Base-by-base conservation (phyloP, 106 monocot species). In the Iris macrosiphon region DNA sequence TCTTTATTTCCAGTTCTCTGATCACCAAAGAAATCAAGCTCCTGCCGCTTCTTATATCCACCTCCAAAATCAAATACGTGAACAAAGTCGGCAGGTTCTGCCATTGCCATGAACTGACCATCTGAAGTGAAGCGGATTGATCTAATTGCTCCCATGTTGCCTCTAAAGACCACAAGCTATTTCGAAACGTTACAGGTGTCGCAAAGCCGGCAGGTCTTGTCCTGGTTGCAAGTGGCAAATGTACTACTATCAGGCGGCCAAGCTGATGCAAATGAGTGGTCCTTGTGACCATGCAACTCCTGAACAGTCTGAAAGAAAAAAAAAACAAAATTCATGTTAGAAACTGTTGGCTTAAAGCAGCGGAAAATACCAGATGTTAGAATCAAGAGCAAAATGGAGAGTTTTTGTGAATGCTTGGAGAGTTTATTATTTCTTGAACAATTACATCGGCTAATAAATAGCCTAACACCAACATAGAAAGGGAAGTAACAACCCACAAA, bases 211-310 rank as follows among this genome's bases (percentile, higher is more conserved):
- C 79, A 79, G 12, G 79, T 79, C 44, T 62, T 79, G 46, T 79
- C 79, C 40, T 79, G 79, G 45, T 79, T 79, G 19, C 79, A 73
- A 0, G 79, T 79, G 23, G 79, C 79, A 23, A 79, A 74, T 23
- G 58, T 69, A 42, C 10, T 23, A 16, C 79, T 69, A 41, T 79
- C 68, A 0, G 79, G 79, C 40, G 73, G 53, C 79, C 79, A 79
- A 19, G 79, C 73, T 46, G 79, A 79, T 16, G 79, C 79, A 48
- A 74, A 79, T 1, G 74, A 79, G 58, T 50, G 74, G 41, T 79
- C 79, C 31, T 43, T 6, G 31, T 79, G 79, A 11, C 79, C 79
- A 28, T 15, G 61, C 21, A 79, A 45, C 16, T 63, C 57, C 12
- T 79, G 62, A 24, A 79, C 52, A 23, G 57, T 73, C 78, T 79